These are phyloP conservation scores for Elasticomyces elasticus DNA, from an alignment of 495 filamentous ascomycete species.

Conservation along the genomic window DNA sequence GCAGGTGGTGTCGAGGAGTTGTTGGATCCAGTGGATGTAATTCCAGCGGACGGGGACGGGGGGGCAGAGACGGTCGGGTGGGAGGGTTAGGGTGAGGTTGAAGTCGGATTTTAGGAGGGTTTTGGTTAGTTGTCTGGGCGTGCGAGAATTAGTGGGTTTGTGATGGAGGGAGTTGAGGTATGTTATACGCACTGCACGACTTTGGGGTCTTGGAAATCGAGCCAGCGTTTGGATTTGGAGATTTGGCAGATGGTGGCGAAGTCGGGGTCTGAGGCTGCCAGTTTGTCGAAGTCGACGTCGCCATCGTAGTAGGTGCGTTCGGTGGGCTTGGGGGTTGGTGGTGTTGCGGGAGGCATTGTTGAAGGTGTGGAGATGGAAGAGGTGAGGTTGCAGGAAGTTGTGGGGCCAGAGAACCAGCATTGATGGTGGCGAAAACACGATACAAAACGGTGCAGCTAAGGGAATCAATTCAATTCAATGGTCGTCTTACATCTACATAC, in stretches of 20 bases:
- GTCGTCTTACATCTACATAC: no score
- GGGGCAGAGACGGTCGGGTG: constrained; percentile 76
- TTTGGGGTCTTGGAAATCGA: constrained; percentile 75
- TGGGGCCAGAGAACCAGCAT: no score
- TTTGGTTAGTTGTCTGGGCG: constrained; percentile 62
- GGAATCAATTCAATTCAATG: no score
- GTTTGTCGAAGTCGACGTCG: constrained; percentile 51
- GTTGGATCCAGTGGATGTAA: constrained; percentile 86
- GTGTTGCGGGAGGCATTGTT: constrained; percentile 1
- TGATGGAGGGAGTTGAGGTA: background rate
- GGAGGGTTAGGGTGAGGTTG: constrained; percentile 57
- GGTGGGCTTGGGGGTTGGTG: background rate
- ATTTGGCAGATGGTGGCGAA: constrained; percentile 42
- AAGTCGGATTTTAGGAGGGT: constrained; percentile 70
- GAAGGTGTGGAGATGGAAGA: background rate
- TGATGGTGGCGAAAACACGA: no score
- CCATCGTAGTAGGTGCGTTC: constrained; percentile 40
- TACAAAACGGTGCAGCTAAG: no score
- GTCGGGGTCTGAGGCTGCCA: constrained; percentile 47
- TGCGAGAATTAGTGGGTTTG: background rate
- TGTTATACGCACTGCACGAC: constrained; percentile 49
- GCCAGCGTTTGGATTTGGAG: constrained; percentile 42
- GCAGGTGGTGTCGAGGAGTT: constrained; percentile 68
- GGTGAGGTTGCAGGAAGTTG: background rate
- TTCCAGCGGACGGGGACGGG: constrained; percentile 62